phyloP scores from a whole-genome alignment of 345 rosid species.

The Bruguiera parviflora region DNA sequence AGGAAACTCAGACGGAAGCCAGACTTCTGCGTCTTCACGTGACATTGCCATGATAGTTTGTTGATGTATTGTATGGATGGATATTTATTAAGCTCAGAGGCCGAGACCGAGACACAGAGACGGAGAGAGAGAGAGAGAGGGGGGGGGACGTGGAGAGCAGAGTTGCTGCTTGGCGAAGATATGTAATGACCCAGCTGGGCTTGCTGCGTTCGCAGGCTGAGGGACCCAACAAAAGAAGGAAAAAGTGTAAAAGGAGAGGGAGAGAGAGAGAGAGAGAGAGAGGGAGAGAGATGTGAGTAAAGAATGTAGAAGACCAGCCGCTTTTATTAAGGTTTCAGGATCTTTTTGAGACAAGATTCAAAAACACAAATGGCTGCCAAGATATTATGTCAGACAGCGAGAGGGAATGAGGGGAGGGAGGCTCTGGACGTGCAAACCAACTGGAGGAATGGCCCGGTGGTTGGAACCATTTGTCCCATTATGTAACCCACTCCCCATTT shows the following conservation, averaged over 20 bases:
- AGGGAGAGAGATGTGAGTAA: background rate
- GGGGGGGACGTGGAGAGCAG: constrained; percentile 6
- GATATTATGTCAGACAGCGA: no score
- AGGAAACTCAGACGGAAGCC: constrained; percentile 19
- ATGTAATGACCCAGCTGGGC: constrained; percentile 10
- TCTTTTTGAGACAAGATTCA: constrained; percentile 32
- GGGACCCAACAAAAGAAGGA: constrained; percentile 15
- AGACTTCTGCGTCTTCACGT: background rate
- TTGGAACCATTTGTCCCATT: constrained; percentile 29
- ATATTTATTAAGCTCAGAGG: no score
- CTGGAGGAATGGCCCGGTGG: constrained; percentile 27
- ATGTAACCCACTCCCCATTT: constrained; percentile 23
- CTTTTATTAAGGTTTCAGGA: constrained; percentile 64
- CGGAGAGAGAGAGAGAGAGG: background rate
- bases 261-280: no score
- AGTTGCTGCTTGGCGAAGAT: constrained; percentile 17
- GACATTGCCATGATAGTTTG: constrained; percentile 2
- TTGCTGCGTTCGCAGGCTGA: constrained; percentile 19
- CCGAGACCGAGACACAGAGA: background rate
- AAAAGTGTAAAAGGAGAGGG: background rate
- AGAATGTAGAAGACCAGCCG: constrained; percentile 49
- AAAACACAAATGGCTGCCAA: no score
- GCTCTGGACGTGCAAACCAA: constrained; percentile 7
- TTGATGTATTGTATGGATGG: background rate
- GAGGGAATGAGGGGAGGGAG: no score